These are phyloP conservation scores for Exophiala mesophila DNA, from an alignment of 2,329 filamentous ascomycete genomes.

Conservation along the genomic window DNA sequence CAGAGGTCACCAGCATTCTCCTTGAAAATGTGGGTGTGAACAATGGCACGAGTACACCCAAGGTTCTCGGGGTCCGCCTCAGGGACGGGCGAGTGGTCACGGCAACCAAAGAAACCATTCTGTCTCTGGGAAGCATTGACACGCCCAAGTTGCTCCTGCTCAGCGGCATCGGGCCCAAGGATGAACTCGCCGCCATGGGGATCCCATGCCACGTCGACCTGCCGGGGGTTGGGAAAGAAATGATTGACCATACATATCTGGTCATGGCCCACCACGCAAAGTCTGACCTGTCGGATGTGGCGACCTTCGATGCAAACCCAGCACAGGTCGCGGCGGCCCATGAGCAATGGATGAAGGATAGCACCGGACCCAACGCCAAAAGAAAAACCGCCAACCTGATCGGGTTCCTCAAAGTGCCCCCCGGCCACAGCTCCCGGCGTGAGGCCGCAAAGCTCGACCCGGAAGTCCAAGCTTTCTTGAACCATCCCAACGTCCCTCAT, in stretches of 20 bases:
- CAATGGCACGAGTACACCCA: slow-evolving; percentile 14
- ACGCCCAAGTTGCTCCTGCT: slow-evolving; percentile 42
- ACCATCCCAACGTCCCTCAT: slow-evolving; percentile 49
- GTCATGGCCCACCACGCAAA: slow-evolving; percentile 36
- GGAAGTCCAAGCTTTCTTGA: slow-evolving; percentile 41
- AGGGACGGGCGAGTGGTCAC: slow-evolving; percentile 36
- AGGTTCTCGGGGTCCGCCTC: slow-evolving; percentile 42
- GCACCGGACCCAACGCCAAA: slow-evolving; percentile 33
- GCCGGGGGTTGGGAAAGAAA: slow-evolving; percentile 40
- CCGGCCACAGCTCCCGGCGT: slow-evolving; percentile 32
- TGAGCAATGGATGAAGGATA: slow-evolving; percentile 44
- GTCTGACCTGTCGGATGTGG: slow-evolving; percentile 39
- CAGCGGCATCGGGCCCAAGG: slow-evolving; percentile 45
- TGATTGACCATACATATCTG: slow-evolving; percentile 39
- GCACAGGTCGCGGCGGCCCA: slow-evolving; percentile 41
- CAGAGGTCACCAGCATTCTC: slow-evolving; percentile 7
- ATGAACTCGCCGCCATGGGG: slow-evolving; percentile 37
- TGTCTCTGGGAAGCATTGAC: slow-evolving; percentile 36
- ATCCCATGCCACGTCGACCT: slow-evolving; percentile 39
- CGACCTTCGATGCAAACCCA: slow-evolving; percentile 42
- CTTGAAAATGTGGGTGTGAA: slow-evolving; percentile 34
- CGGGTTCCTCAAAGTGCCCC: slow-evolving; percentile 42
- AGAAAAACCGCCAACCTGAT: slow-evolving; percentile 29
- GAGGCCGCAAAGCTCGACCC: slow-evolving; percentile 50
- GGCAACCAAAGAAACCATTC: slow-evolving; percentile 37